Percentiles rank a stretch among this genome's conserved stretches.
These are phyloP conservation scores for Mesotaenium endlicherianum DNA, from an alignment of 139 green algal species.

Conservation along the genomic window DNA sequence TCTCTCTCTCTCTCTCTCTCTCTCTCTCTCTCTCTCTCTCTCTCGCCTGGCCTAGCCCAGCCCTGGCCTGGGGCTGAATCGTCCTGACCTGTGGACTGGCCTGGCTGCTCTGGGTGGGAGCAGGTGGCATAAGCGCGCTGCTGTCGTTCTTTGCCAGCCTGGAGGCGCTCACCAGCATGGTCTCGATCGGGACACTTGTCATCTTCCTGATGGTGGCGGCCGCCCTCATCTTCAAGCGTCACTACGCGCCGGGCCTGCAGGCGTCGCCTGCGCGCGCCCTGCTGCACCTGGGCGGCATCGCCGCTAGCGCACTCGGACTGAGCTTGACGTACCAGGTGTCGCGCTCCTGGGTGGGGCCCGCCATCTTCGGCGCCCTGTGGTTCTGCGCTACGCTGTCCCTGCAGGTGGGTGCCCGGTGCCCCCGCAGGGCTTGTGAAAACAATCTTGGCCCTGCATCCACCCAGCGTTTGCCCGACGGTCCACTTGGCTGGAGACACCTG, in stretches of 20 bases:
- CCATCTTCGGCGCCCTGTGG: constrained; percentile 37
- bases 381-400: constrained; percentile 19
- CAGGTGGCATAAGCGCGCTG: constrained; percentile 33
- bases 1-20: background rate
- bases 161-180: constrained; percentile 75
- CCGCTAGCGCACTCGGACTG: background rate
- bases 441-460: too few relatives aligned
- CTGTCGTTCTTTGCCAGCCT: constrained; percentile 80
- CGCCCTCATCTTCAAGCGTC: constrained; percentile 49
- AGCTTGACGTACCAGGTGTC: constrained; percentile 22
- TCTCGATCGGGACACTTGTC: constrained; percentile 82
- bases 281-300: constrained; percentile 5
- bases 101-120: too few relatives aligned
- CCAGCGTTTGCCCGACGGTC: too few relatives aligned
- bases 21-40: too few relatives aligned
- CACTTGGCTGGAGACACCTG: too few relatives aligned
- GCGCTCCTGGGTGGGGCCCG: constrained; percentile 2
- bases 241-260: background rate
- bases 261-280: background rate
- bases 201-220: constrained; percentile 74
- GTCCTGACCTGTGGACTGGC: too few relatives aligned
- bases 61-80: too few relatives aligned
- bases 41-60: too few relatives aligned
- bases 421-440: too few relatives aligned
- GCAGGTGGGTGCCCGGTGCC: background rate